Evolutionary conservation across 2,329 filamentous ascomycete genomes (phyloP), one percentile per base, ranked within the genome.

Genomic region (Neocucurbitaria cava): DNA sequence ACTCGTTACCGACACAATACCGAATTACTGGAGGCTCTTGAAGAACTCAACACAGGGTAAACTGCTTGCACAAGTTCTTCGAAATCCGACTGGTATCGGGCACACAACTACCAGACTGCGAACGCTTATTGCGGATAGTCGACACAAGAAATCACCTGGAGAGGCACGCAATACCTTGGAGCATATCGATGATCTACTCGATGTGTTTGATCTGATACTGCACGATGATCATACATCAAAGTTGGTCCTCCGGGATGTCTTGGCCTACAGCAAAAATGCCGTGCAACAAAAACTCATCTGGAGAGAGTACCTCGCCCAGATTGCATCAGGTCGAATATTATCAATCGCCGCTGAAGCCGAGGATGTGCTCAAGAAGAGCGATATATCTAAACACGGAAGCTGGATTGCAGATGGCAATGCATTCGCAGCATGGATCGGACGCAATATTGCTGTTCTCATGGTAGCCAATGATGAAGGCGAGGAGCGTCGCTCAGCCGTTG

Each of bases 61-160:
- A 36, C 73, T 84, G 2, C 76, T 98, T 15, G 64, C 90, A 1
- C 73, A 77, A 54, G 91, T 87, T 67, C 77, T 99, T 5, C 83
- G 82, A 52, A 96, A 87, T 68, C 80, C 95, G 15, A 83, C 88
- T 2, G 93, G 92, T 0, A 74, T 96, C 28, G 94, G 92, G 57
- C 89, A 90, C n/a, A 71, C 93, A 24, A 73, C 92, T 9, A 82
- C 87, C n/a, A 86, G 89, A 48, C 77, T 96, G 26, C 87, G 85
- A 54, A 80, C 83, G 18, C 77, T 91, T 17, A 81, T 88, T 44
- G 56, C 68, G 49, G 65, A 75, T 7, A 61, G 64, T 56, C 65
- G 61, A 26, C 67, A 76, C 45, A 75, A 72, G 50, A 76, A 77
- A 42, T 64, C 49, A 61, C 63, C 56, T 56, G 73, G 58, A 38